Evolutionary conservation across 2,329 filamentous ascomycete species (phyloP), one percentile per base, ranked within the genome.

Genomic region (Calonectria pteridis): DNA sequence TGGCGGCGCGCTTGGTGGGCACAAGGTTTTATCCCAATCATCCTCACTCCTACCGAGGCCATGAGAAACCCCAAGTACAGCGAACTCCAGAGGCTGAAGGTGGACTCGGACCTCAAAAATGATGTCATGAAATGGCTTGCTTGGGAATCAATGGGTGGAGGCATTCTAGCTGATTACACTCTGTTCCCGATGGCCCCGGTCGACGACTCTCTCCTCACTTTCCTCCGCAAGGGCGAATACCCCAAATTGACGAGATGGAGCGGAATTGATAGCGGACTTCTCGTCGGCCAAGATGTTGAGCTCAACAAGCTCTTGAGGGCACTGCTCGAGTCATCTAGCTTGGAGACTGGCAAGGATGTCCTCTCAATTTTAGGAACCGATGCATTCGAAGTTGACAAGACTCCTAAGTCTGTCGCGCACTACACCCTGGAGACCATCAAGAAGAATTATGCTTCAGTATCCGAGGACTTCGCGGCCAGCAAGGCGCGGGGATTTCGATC

Each of bases 1-100:
- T 98, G 97, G 97, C 91, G 96, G 73, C 91, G 95, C 58, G 96
- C 96, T 3, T 98, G 96, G 95, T 98, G 95, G 94, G 95, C 96
- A 0, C 92, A 97, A 80, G 97, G 96, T 14, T 98, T 98, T 85
- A 92, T 89, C 75, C 96, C 97, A 0, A 89, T 97, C 10, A 94
- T 98, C 50, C 85, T 98, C 70, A 93, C 94, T 65, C 90, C 92
- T 20, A 91, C 90, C 1, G 96, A 98, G 82, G 95, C 96, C 23
- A 94, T 93, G 88, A 92, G 92, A 81, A 97, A 98, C 81, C 94
- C 94, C 1, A 85, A 94, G 26, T 98, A 96, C 82, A 88, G 92
- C 77, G 88, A 92, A 67, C 86, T 98, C 67, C 93, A 95, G 83
- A 84, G 84, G 40, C 84, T 91, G 71, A 86, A 91, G n/a, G 81